Evolutionary conservation across 768 basidiomycete genomes (phyloP).

Genomic region (Ramaria rubella): DNA sequence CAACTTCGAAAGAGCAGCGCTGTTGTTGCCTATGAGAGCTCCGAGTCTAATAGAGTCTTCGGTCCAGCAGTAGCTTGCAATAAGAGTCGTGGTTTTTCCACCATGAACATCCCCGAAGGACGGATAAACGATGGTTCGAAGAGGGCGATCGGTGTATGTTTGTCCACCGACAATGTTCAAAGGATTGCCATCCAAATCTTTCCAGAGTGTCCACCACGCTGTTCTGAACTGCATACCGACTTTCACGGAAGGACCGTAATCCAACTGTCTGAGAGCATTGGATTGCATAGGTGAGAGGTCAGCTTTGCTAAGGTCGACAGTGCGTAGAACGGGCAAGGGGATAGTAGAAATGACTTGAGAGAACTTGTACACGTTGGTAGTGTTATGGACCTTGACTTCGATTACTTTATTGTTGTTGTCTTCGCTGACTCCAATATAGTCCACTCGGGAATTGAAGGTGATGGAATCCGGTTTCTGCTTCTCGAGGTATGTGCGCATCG

Average conservation of each 20-base stretch:
- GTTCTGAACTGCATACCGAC: slow-evolving; percentile 32
- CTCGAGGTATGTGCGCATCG: slow-evolving; percentile 18
- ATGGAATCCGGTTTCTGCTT: neutral
- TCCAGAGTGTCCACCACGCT: slow-evolving; percentile 32
- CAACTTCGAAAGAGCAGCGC: slow-evolving; percentile 18
- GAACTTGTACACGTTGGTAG: neutral
- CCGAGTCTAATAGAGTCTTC: slow-evolving; percentile 34
- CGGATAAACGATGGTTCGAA: slow-evolving; percentile 40
- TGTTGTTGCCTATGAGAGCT: slow-evolving; percentile 24
- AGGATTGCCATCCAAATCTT: too few species aligned
- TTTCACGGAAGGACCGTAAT: slow-evolving; percentile 30
- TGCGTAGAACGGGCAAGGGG: slow-evolving; percentile 26
- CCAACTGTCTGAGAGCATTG: slow-evolving; percentile 28
- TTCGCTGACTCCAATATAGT: slow-evolving; percentile 5
- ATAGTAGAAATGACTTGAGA: slow-evolving; percentile 28
- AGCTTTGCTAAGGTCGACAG: slow-evolving; percentile 21
- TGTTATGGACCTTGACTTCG: slow-evolving; percentile 10
- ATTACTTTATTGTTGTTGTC: neutral
- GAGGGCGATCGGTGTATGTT: slow-evolving; percentile 35
- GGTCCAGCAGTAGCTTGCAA: slow-evolving; percentile 38
- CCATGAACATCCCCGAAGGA: slow-evolving; percentile 29
- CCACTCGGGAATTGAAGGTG: slow-evolving; percentile 9
- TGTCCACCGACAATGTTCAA: slow-evolving; percentile 36
- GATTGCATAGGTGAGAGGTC: slow-evolving; percentile 25
- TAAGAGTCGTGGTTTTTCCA: slow-evolving; percentile 25